These are phyloP conservation scores for Entonaema liquescens DNA, from an alignment of 495 filamentous ascomycete species.

Conservation along the genomic window DNA sequence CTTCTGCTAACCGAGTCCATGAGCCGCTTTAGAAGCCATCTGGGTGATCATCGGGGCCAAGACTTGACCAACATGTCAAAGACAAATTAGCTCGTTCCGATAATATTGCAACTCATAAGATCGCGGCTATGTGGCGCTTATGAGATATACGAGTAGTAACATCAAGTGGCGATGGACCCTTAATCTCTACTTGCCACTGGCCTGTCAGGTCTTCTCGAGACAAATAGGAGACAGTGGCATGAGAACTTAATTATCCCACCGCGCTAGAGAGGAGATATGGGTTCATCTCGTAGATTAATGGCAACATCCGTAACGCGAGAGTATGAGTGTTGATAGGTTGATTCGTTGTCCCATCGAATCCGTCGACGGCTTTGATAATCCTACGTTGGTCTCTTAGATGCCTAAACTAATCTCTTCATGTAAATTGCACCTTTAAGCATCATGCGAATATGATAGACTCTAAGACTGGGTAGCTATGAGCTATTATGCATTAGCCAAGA, in stretches of 20 bases:
- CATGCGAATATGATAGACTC: conserved; percentile 14
- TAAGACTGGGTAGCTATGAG: background rate
- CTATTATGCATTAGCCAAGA: conserved; percentile 24
- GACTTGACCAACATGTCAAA: background rate
- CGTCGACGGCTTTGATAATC: conserved; percentile 11
- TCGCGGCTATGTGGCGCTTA: conserved; percentile 28
- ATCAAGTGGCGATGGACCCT: conserved; percentile 8
- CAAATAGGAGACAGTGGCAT: conserved; percentile 13
- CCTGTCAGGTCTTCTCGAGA: background rate
- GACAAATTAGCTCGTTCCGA: background rate
- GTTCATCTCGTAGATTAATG: conserved; percentile 25
- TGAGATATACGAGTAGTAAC: conserved; percentile 9
- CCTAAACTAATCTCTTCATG: conserved; percentile 35
- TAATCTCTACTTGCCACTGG: conserved; percentile 19
- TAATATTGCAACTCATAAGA: conserved; percentile 1
- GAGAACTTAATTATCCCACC: conserved; percentile 29
- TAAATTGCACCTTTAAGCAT: conserved; percentile 25
- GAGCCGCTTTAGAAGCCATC: background rate
- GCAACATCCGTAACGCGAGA: conserved; percentile 16
- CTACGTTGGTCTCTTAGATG: conserved; percentile 8
- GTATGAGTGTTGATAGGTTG: conserved; percentile 7
- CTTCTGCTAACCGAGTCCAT: background rate
- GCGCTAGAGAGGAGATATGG: conserved; percentile 22
- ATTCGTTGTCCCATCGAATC: background rate
- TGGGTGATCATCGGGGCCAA: background rate